A percentile compares a stretch with the other conserved stretches of the same genome.
Evolutionary conservation across 1,284 basidiomycete species (phyloP).

Genomic region (Trametes sp.): DNA sequence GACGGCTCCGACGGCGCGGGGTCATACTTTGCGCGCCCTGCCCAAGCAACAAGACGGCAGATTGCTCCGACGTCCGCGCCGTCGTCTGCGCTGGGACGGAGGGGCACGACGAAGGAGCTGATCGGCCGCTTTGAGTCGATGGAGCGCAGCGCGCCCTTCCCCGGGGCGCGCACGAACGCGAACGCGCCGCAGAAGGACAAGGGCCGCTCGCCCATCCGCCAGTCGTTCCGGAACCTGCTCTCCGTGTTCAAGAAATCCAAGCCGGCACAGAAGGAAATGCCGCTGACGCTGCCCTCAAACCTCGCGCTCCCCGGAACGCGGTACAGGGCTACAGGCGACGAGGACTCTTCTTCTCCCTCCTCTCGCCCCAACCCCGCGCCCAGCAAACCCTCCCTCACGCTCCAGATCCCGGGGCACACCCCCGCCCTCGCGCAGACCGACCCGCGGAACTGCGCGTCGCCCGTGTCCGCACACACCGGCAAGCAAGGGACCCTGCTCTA

Average conservation of each 20-base stretch:
- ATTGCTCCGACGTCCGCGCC: constrained; percentile 11
- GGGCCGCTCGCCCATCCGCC: constrained; percentile 61
- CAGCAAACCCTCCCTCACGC: constrained; percentile 13
- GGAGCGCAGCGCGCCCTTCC: neutral
- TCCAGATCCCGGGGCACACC: constrained; percentile 27
- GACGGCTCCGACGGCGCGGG: too few species aligned
- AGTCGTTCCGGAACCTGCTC: constrained; percentile 70
- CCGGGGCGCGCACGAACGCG: neutral
- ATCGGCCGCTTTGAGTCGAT: constrained; percentile 46
- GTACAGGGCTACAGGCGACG: neutral
- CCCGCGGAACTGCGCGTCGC: constrained; percentile 40
- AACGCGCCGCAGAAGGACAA: constrained; percentile 34
- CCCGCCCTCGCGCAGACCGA: constrained; percentile 3
- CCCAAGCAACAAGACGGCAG: constrained; percentile 9
- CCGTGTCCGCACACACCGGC: constrained; percentile 45
- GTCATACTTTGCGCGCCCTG: constrained; percentile 41
- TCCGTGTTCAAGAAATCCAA: constrained; percentile 68
- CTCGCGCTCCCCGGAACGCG: constrained; percentile 8
- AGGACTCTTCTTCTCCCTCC: neutral
- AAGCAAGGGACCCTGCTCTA: constrained; percentile 57
- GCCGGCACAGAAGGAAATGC: constrained; percentile 40
- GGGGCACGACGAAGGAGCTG: constrained; percentile 46
- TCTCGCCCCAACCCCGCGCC: neutral
- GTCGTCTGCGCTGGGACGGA: constrained; percentile 26
- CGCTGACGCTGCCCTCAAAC: neutral